phyloP scores from a whole-genome alignment of 2,329 filamentous ascomycete species.

The Ilyonectria robusta region DNA sequence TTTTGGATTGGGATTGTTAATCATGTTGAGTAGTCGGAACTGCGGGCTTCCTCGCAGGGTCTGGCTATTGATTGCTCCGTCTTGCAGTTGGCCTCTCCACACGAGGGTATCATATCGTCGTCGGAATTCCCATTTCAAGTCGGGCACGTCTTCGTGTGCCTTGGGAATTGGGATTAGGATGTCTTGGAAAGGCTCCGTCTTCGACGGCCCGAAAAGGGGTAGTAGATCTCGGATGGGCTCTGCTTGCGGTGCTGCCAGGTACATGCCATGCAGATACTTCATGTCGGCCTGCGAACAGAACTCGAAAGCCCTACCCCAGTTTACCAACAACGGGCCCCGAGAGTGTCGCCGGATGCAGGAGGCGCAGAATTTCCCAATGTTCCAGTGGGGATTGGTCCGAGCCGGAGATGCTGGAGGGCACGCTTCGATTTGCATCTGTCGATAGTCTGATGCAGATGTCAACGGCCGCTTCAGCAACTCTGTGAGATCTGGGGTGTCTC shows the following conservation, averaged over 20 bases:
- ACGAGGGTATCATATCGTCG: constrained; percentile 77
- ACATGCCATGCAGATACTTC: constrained; percentile 80
- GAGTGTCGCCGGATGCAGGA: constrained; percentile 76
- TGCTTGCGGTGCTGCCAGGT: constrained; percentile 74
- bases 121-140: constrained; percentile 63
- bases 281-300: constrained; percentile 85
- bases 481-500: background rate
- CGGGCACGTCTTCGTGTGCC: constrained; percentile 60
- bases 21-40: constrained; percentile 79
- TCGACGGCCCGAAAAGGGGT: constrained; percentile 83
- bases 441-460: constrained; percentile 52
- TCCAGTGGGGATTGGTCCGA: constrained; percentile 72
- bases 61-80: constrained; percentile 65
- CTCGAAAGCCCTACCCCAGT: constrained; percentile 76
- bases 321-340: constrained; percentile 73
- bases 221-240: constrained; percentile 75
- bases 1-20: constrained; percentile 68
- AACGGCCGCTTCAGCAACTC: background rate
- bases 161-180: constrained; percentile 77
- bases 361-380: constrained; percentile 74
- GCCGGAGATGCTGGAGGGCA: constrained; percentile 76
- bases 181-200: constrained; percentile 80
- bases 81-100: constrained; percentile 80
- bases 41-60: constrained; percentile 77
- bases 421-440: constrained; percentile 61